phyloP scores from a whole-genome alignment of 139 green algal genomes.

The Trebouxia sp. region DNA sequence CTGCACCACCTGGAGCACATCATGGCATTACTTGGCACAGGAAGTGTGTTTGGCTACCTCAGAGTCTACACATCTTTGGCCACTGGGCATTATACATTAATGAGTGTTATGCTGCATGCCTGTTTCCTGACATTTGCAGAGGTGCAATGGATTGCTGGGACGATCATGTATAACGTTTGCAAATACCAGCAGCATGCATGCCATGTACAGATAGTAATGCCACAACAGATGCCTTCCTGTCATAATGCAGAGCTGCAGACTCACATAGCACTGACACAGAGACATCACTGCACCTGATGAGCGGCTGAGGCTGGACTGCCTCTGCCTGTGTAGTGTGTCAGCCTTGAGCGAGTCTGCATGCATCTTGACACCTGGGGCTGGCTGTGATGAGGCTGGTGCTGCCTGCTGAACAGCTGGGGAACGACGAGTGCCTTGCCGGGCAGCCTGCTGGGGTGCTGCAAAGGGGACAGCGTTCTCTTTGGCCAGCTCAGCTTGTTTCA shows the following conservation, averaged over 20 bases:
- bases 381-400: background rate
- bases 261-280: too few relatives aligned
- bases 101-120: too few relatives aligned
- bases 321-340: background rate
- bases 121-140: too few relatives aligned
- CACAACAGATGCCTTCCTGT: too few relatives aligned
- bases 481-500: constrained; percentile 65
- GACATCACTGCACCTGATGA: background rate
- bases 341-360: background rate
- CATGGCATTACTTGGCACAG: background rate
- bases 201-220: too few relatives aligned
- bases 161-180: too few relatives aligned
- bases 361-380: background rate
- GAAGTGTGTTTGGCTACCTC: too few relatives aligned
- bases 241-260: too few relatives aligned
- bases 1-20: background rate
- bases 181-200: too few relatives aligned
- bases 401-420: background rate
- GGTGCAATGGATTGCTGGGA: too few relatives aligned
- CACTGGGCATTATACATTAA: too few relatives aligned
- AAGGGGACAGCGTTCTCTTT: background rate
- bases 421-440: background rate
- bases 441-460: background rate
- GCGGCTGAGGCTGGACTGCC: background rate
- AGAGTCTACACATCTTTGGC: too few relatives aligned